Evolutionary conservation across 2,329 filamentous ascomycete genomes (phyloP).

Genomic region (Penicillium sclerotiorum): DNA sequence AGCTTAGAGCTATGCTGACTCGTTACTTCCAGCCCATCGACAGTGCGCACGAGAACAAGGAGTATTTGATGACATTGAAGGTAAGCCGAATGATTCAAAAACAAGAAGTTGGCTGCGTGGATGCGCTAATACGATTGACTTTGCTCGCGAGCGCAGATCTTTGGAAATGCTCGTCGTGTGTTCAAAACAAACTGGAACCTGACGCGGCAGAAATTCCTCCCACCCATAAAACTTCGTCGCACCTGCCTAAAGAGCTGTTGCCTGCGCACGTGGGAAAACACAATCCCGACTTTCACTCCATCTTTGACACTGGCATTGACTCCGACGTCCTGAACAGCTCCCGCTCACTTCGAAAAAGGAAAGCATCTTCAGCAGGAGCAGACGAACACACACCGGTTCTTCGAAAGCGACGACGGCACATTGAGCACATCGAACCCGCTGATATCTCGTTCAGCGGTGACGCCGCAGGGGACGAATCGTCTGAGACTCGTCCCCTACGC

Average conservation of each 20-base stretch:
- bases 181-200: slow-evolving; percentile 45
- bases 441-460: slow-evolving; percentile 24
- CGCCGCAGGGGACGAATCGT: slow-evolving; percentile 18
- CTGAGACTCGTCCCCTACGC: slow-evolving; percentile 61
- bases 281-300: slow-evolving; percentile 72
- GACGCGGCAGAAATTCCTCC: slow-evolving; percentile 27
- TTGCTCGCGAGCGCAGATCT: slow-evolving; percentile 54
- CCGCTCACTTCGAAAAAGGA: slow-evolving; percentile 79
- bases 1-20: slow-evolving; percentile 36
- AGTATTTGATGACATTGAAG: slow-evolving; percentile 63
- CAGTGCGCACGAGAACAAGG: slow-evolving; percentile 80
- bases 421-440: slow-evolving; percentile 25
- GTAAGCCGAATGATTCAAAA: slow-evolving; percentile 49
- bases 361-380: slow-evolving; percentile 69
- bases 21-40: slow-evolving; percentile 72
- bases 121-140: slow-evolving; percentile 30
- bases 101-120: neutral
- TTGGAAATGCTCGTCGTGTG: slow-evolving; percentile 65
- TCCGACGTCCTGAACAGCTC: slow-evolving; percentile 76
- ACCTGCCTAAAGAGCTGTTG: slow-evolving; percentile 70
- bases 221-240: slow-evolving; percentile 59
- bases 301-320: slow-evolving; percentile 72
- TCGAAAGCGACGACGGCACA: slow-evolving; percentile 54
- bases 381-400: slow-evolving; percentile 50
- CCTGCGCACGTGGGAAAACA: slow-evolving; percentile 67